These are phyloP conservation scores for Vinca minor DNA, from an alignment of 257 asterid species.

Conservation along the genomic window DNA sequence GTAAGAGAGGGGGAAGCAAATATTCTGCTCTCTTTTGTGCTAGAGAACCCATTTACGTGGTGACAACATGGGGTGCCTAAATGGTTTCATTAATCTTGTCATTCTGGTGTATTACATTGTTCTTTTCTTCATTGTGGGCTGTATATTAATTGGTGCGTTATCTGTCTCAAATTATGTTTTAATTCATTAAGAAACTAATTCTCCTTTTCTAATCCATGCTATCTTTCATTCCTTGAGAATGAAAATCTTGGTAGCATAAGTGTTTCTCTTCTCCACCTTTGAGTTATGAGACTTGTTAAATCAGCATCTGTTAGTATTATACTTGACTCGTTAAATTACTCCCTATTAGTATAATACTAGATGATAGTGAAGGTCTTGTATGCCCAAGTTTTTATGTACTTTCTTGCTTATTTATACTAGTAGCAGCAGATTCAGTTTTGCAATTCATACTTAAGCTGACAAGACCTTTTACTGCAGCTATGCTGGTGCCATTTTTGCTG, in stretches of 20 bases:
- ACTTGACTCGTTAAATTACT: background rate
- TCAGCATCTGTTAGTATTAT: too few relatives aligned
- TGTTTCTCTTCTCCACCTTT: too few relatives aligned
- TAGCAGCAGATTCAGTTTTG: conserved; percentile 6
- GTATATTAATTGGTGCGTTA: background rate
- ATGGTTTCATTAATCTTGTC: too few relatives aligned
- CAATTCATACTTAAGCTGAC: conserved; percentile 4
- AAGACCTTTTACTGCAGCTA: conserved; percentile 38
- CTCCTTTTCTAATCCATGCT: background rate
- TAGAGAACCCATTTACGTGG: background rate
- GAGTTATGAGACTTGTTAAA: too few relatives aligned
- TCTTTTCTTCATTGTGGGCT: background rate
- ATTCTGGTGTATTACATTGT: too few relatives aligned
- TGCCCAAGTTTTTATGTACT: background rate
- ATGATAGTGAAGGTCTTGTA: background rate
- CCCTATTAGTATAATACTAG: background rate
- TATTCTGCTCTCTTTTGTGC: too few relatives aligned
- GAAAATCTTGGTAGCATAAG: background rate
- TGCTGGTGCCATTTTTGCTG: conserved; percentile 85
- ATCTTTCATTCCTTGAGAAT: too few relatives aligned
- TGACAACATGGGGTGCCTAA: too few relatives aligned
- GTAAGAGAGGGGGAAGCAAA: too few relatives aligned
- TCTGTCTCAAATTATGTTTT: too few relatives aligned
- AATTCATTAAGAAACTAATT: background rate
- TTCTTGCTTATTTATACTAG: background rate